A percentile compares a stretch with the other conserved stretches of the same genome.
These are phyloP conservation scores for Ogataea dorogensis DNA, from an alignment of 805 yeast species.

Conservation along the genomic window DNA sequence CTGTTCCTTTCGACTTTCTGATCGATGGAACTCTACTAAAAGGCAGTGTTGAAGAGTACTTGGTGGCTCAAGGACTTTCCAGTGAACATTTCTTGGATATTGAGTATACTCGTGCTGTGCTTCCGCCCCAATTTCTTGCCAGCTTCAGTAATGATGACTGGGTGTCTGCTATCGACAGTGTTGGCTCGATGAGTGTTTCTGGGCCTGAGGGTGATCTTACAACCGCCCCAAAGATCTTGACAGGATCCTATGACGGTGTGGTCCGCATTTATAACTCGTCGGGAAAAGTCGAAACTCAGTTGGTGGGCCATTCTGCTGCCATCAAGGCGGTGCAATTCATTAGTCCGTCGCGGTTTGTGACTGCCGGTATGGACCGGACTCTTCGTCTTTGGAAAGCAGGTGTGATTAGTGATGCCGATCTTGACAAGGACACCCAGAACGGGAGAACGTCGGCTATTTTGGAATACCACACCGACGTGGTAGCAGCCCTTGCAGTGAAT, in stretches of 20 bases:
- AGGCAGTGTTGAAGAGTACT: slow-evolving; percentile 75
- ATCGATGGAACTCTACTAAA: slow-evolving; percentile 82
- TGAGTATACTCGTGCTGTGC: slow-evolving; percentile 88
- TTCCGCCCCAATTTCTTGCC: slow-evolving; percentile 91
- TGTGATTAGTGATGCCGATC: slow-evolving; percentile 40
- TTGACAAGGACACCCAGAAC: slow-evolving; percentile 42
- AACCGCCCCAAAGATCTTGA: slow-evolving; percentile 59
- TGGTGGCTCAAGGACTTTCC: slow-evolving; percentile 73
- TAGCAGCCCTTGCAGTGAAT: slow-evolving; percentile 70
- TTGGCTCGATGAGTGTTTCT: slow-evolving; percentile 32
- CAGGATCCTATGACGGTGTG: slow-evolving; percentile 94
- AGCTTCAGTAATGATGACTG: slow-evolving; percentile 93
- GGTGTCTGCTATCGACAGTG: slow-evolving; percentile 73
- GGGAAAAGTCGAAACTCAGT: slow-evolving; percentile 77
- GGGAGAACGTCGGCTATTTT: slow-evolving; percentile 81
- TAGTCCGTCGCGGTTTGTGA: slow-evolving; percentile 68
- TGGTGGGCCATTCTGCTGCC: slow-evolving; percentile 86
- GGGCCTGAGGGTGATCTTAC: slow-evolving; percentile 27
- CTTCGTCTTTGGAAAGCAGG: slow-evolving; percentile 83
- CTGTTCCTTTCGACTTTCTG: slow-evolving; percentile 90
- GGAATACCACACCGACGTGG: slow-evolving; percentile 88
- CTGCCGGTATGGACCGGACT: slow-evolving; percentile 88
- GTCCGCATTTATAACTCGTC: slow-evolving; percentile 84
- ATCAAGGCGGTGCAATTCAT: slow-evolving; percentile 82
- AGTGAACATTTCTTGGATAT: slow-evolving; percentile 74